phyloP scores from a whole-genome alignment of 148 eudicot genomes.

The Chenopodium berlandieri region DNA sequence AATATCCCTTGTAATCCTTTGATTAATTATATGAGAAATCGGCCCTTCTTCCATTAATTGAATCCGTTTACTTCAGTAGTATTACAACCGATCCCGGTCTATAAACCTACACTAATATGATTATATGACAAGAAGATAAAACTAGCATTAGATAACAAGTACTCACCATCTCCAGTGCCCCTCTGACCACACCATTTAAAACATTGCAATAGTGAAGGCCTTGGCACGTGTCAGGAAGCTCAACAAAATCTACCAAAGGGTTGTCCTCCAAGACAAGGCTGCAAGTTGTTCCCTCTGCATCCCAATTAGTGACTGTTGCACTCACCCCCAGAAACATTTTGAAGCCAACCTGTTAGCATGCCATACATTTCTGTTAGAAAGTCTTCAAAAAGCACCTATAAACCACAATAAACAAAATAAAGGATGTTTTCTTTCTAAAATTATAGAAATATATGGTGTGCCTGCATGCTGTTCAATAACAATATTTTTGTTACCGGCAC shows the following conservation, averaged over 20 bases:
- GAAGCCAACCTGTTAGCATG: constrained; percentile 65
- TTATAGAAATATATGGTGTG: neutral
- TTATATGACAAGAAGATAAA: neutral
- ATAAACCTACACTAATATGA: neutral
- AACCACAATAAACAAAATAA: neutral
- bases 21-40: too few species aligned
- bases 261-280: constrained; percentile 92
- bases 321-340: constrained; percentile 94
- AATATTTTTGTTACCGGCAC: neutral
- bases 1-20: too few species aligned
- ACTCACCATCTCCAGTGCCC: constrained; percentile 95
- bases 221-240: constrained; percentile 95
- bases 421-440: neutral
- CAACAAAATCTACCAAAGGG: constrained; percentile 95
- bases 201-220: constrained; percentile 93
- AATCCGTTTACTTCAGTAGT: too few species aligned
- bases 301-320: constrained; percentile 89
- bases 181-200: constrained; percentile 86
- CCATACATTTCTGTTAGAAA: neutral
- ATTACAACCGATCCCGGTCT: too few species aligned
- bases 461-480: neutral
- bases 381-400: neutral
- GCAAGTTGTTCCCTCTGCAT: constrained; percentile 87
- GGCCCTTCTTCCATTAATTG: neutral
- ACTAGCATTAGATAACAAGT: neutral